Percentiles rank a stretch among this genome's conserved stretches.
Conservation (phyloP, 345 rosid species). For the Salix purpurea region DNA sequence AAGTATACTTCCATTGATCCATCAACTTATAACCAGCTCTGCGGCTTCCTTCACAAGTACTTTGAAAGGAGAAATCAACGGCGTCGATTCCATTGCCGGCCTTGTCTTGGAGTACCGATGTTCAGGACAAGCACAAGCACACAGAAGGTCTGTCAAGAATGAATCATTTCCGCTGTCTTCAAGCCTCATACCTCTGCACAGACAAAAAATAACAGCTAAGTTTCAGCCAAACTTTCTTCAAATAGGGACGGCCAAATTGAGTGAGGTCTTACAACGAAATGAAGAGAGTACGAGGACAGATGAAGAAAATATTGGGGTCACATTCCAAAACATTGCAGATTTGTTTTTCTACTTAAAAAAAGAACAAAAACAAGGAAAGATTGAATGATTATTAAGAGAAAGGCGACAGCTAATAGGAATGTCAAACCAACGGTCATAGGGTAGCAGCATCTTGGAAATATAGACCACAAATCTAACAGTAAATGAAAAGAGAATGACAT, state of each 20-base stretch:
- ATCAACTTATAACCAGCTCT: background rate
- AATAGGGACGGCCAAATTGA: background rate
- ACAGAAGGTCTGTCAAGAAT: background rate
- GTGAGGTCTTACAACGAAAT: background rate
- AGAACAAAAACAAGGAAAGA: background rate
- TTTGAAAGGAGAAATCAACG: background rate
- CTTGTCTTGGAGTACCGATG: background rate
- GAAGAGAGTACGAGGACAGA: background rate
- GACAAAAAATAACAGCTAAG: background rate
- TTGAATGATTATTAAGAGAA: background rate
- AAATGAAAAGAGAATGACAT: background rate
- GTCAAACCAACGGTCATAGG: background rate
- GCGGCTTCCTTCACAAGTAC: constrained; percentile 1
- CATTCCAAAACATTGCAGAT: background rate
- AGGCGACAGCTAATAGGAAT: background rate
- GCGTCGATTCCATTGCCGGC: background rate
- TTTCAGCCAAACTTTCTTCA: background rate
- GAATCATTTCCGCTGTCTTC: background rate
- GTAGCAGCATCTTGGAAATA: background rate
- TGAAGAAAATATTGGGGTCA: background rate
- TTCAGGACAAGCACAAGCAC: constrained; percentile 9
- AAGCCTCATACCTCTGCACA: background rate
- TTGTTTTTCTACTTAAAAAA: background rate
- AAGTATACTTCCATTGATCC: background rate
- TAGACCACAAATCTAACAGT: background rate